A percentile compares a stretch with the other conserved stretches of the same genome.
These are phyloP conservation scores for Aspergillus mulundensis DNA, from an alignment of 495 filamentous ascomycete genomes.

Conservation along the genomic window DNA sequence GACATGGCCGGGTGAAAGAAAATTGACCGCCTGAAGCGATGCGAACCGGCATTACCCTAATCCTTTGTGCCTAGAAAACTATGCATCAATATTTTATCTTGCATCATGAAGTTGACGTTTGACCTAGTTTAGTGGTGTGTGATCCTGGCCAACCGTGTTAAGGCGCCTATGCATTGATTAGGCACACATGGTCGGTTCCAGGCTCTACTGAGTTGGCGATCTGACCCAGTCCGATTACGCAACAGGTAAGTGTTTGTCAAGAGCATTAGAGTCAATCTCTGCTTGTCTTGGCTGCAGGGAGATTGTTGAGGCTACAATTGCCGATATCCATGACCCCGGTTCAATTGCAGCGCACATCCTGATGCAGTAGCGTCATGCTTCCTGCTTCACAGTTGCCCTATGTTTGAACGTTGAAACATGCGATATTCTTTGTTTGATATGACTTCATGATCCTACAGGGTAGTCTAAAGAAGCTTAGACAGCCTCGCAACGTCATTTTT, in stretches of 20 bases:
- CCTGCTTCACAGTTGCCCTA: conserved; percentile 20
- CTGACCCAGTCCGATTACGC: conserved; percentile 6
- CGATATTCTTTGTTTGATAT: neutral
- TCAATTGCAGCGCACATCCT: neutral
- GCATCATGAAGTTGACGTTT: neutral
- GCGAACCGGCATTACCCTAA: conserved; percentile 2
- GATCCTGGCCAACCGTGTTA: conserved; percentile 7
- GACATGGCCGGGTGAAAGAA: neutral
- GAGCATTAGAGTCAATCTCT: conserved; percentile 9
- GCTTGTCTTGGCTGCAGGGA: conserved; percentile 17
- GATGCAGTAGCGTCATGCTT: conserved; percentile 1
- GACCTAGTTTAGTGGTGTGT: neutral
- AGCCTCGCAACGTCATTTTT: neutral
- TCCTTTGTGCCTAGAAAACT: too few species aligned
- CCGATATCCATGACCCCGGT: neutral
- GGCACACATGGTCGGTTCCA: conserved; percentile 2
- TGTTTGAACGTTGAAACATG: neutral
- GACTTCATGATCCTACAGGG: neutral
- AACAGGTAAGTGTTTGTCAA: conserved; percentile 5
- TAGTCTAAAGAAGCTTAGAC: too few species aligned
- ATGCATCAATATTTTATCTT: neutral
- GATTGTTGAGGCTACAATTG: conserved; percentile 11
- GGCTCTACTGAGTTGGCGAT: conserved; percentile 17
- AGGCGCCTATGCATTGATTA: conserved; percentile 8
- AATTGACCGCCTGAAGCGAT: conserved; percentile 6